Evolutionary conservation across 2,329 filamentous ascomycete genomes (phyloP).

Genomic region (Escovopsis sp.): DNA sequence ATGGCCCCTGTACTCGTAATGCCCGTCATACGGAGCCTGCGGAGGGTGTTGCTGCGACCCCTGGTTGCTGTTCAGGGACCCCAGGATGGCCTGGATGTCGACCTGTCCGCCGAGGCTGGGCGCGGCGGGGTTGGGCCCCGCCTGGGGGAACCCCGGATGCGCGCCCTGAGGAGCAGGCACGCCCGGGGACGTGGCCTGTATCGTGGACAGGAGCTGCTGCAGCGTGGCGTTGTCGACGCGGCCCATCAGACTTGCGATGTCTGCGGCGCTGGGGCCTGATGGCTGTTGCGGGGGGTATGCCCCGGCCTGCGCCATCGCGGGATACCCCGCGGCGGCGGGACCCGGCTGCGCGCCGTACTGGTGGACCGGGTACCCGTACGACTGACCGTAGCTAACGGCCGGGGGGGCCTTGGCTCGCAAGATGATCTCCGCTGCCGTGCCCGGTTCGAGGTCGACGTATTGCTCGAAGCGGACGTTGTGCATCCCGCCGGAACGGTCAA

Average conservation of each 20-base stretch:
- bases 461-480: constrained; percentile 73
- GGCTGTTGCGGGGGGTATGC: constrained; percentile 19
- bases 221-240: constrained; percentile 54
- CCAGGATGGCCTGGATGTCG: constrained; percentile 33
- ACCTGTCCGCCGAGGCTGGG: constrained; percentile 14
- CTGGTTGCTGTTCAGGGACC: constrained; percentile 20
- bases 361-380: constrained; percentile 16
- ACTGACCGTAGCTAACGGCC: constrained; percentile 16
- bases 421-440: constrained; percentile 68
- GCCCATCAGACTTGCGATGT: constrained; percentile 50
- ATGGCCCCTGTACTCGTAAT: constrained; percentile 17
- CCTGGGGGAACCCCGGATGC: constrained; percentile 5
- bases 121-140: constrained; percentile 10
- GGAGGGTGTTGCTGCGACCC: constrained; percentile 11
- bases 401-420: constrained; percentile 46
- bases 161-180: constrained; percentile 6
- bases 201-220: constrained; percentile 52
- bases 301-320: constrained; percentile 12
- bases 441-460: constrained; percentile 69
- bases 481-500: constrained; percentile 62
- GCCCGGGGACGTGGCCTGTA: constrained; percentile 20
- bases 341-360: constrained; percentile 17
- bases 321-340: constrained; percentile 9
- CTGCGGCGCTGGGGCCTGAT: constrained; percentile 21
- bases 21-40: constrained; percentile 14